phyloP scores from a whole-genome alignment of 2,329 filamentous ascomycete species.

The Penicillium sp. region DNA sequence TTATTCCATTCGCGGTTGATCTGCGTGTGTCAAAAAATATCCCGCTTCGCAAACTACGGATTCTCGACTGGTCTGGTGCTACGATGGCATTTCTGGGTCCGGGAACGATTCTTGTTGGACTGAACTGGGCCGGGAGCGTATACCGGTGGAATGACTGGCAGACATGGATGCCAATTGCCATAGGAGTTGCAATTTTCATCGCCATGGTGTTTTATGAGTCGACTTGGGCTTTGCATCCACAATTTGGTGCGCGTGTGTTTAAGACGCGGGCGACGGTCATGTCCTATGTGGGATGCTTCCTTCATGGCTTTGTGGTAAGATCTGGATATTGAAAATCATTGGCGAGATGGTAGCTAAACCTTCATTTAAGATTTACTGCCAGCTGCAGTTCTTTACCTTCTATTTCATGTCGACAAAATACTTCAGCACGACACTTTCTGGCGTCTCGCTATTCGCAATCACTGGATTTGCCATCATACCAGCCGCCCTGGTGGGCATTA shows the following conservation, averaged over 20 bases:
- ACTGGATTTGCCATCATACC: slow-evolving; percentile 27
- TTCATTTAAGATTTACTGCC: slow-evolving; percentile 38
- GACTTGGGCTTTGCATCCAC: slow-evolving; percentile 32
- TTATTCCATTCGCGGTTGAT: slow-evolving; percentile 32
- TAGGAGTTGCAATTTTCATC: slow-evolving; percentile 34
- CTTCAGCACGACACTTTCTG: slow-evolving; percentile 34
- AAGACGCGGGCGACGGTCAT: slow-evolving; percentile 33
- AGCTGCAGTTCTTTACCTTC: slow-evolving; percentile 44
- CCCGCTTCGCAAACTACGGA: slow-evolving; percentile 21
- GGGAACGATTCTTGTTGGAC: slow-evolving; percentile 40
- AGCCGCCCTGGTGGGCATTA: slow-evolving; percentile 19
- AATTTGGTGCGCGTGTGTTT: slow-evolving; percentile 41
- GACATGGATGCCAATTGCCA: slow-evolving; percentile 40
- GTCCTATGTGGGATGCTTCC: slow-evolving; percentile 42
- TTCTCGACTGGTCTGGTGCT: slow-evolving; percentile 45
- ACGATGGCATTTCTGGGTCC: slow-evolving; percentile 39
- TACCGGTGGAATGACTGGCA: slow-evolving; percentile 41
- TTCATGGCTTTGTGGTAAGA: slow-evolving; percentile 46
- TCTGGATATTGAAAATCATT: neutral
- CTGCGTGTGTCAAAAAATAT: slow-evolving; percentile 24
- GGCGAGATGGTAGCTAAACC: neutral
- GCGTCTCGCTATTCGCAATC: slow-evolving; percentile 40
- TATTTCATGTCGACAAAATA: slow-evolving; percentile 41
- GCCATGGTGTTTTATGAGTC: slow-evolving; percentile 38
- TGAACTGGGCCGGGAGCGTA: slow-evolving; percentile 45